Evolutionary conservation across 306 rosid genomes (phyloP), one percentile per base, ranked within the genome.

Genomic region (Malus asiatica): DNA sequence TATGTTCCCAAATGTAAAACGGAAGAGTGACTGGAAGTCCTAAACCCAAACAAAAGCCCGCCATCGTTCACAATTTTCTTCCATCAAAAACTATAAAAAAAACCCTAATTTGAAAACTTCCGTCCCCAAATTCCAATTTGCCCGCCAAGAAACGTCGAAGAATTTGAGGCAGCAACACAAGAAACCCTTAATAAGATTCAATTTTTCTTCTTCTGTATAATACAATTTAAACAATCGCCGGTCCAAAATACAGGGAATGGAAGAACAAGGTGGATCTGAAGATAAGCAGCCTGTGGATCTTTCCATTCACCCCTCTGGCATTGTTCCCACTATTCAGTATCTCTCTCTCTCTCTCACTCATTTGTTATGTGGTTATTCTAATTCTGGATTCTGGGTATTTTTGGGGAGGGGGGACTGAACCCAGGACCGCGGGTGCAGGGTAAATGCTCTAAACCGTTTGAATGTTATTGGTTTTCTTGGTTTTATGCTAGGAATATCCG

Each of bases 261-360:
- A 23, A 15, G 62, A 70, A 29, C 74, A 70, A 52, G 42, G 75
- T 51, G 77, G 97, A 69, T 86, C 84, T 29, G 78, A 75, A 65
- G 78, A 53, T 35, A 48, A 29, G 63, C 71, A 46, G 64, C 78
- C 63, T 32, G 64, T 75, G 33, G 78, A 75, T 64, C 78, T 30
- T 38, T 64, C 71, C 52, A 64, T 30, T 70, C 78, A 75, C 72
- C 78, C 79, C 14, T 75, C 79, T 51, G 79, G 79, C 8, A 75
- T 75, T 35, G 72, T 75, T 52, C 79, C 79, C 40, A 75, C 79
- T 33, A 71, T 75, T 65, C 79, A 75, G 79, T 75, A 51, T 32
- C 63, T 75, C 71, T 64, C 29, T 18, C 77, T 45, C 40, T 40
- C 3, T 40, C 44, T 40, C 44, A 0, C 44, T 40, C 45, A 8